These are phyloP conservation scores for Thalassiosira oceanica DNA, from an alignment of 352 stramenopile species.

Conservation along the genomic window DNA sequence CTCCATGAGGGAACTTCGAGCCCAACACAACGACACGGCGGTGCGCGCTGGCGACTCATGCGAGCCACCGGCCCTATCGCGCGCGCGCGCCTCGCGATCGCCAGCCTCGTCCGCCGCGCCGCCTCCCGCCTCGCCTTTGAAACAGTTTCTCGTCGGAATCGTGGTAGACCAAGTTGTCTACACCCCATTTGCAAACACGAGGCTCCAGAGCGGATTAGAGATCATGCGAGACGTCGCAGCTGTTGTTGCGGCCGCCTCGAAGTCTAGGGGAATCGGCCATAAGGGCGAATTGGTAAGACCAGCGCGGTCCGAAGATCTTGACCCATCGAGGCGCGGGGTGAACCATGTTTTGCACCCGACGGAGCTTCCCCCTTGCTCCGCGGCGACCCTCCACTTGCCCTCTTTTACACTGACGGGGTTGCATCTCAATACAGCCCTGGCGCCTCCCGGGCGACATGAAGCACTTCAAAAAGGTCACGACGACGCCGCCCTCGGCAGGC, in stretches of 20 bases:
- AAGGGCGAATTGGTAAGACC: slow-evolving; percentile 66
- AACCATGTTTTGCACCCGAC: too few species aligned
- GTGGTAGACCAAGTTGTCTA: too few species aligned
- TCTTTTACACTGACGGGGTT: slow-evolving; percentile 3
- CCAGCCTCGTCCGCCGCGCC: too few species aligned
- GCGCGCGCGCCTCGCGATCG: too few species aligned
- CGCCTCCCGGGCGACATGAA: slow-evolving; percentile 92
- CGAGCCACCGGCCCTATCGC: too few species aligned
- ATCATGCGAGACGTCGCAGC: slow-evolving; percentile 73
- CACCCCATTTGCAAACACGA: slow-evolving; percentile 57
- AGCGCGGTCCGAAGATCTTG: background rate
- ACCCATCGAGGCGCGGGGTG: too few species aligned
- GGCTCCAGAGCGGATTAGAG: slow-evolving; percentile 50
- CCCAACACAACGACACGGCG: too few species aligned
- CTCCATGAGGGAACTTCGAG: too few species aligned
- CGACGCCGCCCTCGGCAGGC: slow-evolving; percentile 41
- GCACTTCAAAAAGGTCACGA: slow-evolving; percentile 94
- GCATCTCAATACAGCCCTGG: slow-evolving; percentile 87
- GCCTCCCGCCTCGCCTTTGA: too few species aligned
- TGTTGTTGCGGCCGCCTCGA: slow-evolving; percentile 70
- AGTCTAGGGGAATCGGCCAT: slow-evolving; percentile 71
- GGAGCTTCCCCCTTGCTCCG: slow-evolving; percentile 1
- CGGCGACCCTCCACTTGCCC: background rate
- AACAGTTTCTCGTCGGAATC: too few species aligned
- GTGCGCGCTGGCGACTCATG: too few species aligned